phyloP scores from a whole-genome alignment of 1,284 basidiomycete species.

The Apiotrichum brassicae region DNA sequence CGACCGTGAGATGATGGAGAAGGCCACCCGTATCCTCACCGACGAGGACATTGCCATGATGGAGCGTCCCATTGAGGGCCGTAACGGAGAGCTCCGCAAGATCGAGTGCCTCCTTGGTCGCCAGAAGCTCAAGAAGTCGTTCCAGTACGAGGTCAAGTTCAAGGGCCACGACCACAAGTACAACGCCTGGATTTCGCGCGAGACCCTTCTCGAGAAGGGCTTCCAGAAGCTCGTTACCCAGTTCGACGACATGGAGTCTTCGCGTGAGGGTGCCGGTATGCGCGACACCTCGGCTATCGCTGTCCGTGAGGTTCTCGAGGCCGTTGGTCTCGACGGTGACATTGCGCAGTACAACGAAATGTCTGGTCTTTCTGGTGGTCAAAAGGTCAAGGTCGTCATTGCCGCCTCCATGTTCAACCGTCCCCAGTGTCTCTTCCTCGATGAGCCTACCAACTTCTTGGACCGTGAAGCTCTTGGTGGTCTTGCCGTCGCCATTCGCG shows the following conservation, averaged over 20 bases:
- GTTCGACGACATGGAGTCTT: conserved; percentile 95
- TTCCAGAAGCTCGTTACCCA: conserved; percentile 88
- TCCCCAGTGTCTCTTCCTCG: conserved; percentile 52
- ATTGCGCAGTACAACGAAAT: conserved; percentile 97
- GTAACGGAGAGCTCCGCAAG: conserved; percentile 84
- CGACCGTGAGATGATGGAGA: conserved; percentile 91
- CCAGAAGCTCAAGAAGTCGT: conserved; percentile 93
- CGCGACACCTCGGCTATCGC: conserved; percentile 73
- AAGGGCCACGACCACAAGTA: conserved; percentile 79
- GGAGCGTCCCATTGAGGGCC: conserved; percentile 84
- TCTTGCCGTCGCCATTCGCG: conserved; percentile 88
- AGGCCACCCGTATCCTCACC: conserved; percentile 83
- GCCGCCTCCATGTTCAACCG: conserved; percentile 90
- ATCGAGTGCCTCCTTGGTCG: conserved; percentile 83
- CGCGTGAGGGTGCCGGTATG: conserved; percentile 82
- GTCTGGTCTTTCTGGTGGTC: conserved; percentile 80
- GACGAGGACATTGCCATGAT: conserved; percentile 75
- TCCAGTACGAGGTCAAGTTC: conserved; percentile 98
- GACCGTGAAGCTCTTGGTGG: conserved; percentile 61
- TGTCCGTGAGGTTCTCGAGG: conserved; percentile 83
- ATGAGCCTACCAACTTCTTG: conserved; percentile 97
- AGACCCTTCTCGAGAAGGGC: conserved; percentile 79
- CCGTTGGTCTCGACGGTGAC: conserved; percentile 93
- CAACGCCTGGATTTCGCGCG: conserved; percentile 92
- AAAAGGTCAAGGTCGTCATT: conserved; percentile 97